Conservation (phyloP, 441 rosid genomes). For the Erodium texanum region DNA sequence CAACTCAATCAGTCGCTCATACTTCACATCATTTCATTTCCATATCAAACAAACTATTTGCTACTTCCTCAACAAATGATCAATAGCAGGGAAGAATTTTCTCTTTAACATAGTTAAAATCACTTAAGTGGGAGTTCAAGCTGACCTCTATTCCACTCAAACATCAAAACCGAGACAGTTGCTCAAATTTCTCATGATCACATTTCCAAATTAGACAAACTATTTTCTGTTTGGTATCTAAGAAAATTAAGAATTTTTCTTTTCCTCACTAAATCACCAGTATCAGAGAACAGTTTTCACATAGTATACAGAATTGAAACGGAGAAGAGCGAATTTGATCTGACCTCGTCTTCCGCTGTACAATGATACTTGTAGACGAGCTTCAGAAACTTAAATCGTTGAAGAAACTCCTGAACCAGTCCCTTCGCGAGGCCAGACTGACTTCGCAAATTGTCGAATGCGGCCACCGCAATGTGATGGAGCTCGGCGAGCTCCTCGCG, state of each 20-base stretch:
- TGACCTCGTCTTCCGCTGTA: constrained; percentile 77
- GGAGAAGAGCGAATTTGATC: neutral
- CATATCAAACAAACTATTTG: neutral
- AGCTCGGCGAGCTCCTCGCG: constrained; percentile 52
- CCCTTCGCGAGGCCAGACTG: constrained; percentile 17
- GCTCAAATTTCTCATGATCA: neutral
- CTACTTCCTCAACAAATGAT: no score
- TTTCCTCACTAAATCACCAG: neutral
- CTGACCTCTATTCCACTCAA: no score
- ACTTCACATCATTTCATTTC: neutral
- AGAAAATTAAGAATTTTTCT: neutral
- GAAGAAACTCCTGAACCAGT: constrained; percentile 30
- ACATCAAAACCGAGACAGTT: no score
- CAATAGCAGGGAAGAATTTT: no score
- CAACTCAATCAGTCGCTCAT: neutral
- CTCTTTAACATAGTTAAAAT: no score
- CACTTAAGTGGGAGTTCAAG: no score
- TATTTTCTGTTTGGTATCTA: neutral
- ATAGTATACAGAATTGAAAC: neutral
- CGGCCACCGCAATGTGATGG: constrained; percentile 31
- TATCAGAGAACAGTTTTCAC: neutral
- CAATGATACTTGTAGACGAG: constrained; percentile 56
- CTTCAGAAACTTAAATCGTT: constrained; percentile 54
- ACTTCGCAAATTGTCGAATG: constrained; percentile 20
- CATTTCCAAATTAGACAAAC: neutral